Percentiles rank a stretch among this genome's conserved stretches.
phyloP scores from a whole-genome alignment of 164 flowering plant species.

The Liriodendron chinense region DNA sequence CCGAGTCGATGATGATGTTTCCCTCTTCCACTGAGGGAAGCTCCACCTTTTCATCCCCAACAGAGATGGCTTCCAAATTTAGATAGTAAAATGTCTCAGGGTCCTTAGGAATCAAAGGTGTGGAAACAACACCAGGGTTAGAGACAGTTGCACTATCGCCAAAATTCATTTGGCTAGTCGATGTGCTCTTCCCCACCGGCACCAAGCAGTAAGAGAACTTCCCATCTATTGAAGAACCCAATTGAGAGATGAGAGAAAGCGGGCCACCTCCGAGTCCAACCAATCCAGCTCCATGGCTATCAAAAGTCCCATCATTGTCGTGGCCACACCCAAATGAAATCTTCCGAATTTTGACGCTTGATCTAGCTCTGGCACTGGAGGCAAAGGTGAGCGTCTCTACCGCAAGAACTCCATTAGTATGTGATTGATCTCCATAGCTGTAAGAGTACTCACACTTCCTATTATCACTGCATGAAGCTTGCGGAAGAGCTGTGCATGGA shows the following conservation, averaged over 20 bases:
- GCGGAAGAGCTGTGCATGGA: constrained; percentile 17
- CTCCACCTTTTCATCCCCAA: constrained; percentile 27
- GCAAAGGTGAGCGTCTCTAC: constrained; percentile 37
- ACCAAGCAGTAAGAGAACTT: constrained; percentile 63
- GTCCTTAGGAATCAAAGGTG: constrained; percentile 25
- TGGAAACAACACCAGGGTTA: constrained; percentile 31
- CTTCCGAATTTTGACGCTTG: constrained; percentile 9
- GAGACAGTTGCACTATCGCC: constrained; percentile 31
- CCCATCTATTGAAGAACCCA: constrained; percentile 28
- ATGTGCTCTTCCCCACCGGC: neutral
- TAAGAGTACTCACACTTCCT: constrained; percentile 24
- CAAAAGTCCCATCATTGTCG: constrained; percentile 36
- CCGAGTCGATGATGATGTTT: constrained; percentile 64
- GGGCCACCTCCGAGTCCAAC: constrained; percentile 60
- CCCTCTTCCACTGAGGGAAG: constrained; percentile 16
- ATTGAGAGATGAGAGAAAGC: constrained; percentile 37
- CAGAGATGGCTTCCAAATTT: constrained; percentile 35
- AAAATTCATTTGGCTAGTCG: constrained; percentile 36
- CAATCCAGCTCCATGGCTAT: constrained; percentile 31
- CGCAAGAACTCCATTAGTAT: constrained; percentile 33
- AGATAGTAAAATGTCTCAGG: constrained; percentile 37
- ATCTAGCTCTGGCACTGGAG: constrained; percentile 1
- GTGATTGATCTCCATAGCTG: constrained; percentile 38
- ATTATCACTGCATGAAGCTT: neutral
- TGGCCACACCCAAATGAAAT: constrained; percentile 49